phyloP scores from a whole-genome alignment of 1,284 basidiomycete genomes.

The Malassezia equina region DNA sequence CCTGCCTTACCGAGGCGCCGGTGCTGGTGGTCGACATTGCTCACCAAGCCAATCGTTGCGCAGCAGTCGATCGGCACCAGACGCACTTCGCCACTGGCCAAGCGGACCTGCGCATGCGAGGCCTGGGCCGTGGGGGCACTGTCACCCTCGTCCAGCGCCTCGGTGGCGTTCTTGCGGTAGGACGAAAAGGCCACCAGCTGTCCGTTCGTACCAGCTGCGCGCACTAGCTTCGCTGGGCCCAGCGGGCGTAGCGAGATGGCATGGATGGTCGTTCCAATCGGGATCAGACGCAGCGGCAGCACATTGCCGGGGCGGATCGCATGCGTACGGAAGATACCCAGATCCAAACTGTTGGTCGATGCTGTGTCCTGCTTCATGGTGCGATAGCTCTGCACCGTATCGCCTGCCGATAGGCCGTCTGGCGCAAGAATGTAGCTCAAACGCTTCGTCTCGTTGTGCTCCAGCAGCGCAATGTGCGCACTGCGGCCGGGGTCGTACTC shows the following conservation, averaged over 20 bases:
- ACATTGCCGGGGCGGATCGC: conserved; percentile 88
- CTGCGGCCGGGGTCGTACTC: conserved; percentile 93
- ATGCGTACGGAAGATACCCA: conserved; percentile 74
- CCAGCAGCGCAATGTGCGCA: conserved; percentile 82
- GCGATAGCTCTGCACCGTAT: conserved; percentile 77
- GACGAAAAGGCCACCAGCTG: conserved; percentile 54
- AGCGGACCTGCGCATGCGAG: conserved; percentile 66
- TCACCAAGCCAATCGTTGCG: conserved; percentile 83
- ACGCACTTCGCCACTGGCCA: conserved; percentile 87
- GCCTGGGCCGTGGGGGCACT: background rate
- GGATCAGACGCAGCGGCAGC: conserved; percentile 79
- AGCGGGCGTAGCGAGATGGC: conserved; percentile 66
- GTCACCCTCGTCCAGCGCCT: conserved; percentile 50
- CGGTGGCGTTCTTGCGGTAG: conserved; percentile 10
- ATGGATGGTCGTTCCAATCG: conserved; percentile 82
- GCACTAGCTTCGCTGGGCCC: conserved; percentile 71
- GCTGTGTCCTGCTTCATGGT: conserved; percentile 10
- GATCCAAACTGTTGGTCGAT: conserved; percentile 55
- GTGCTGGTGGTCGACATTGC: conserved; percentile 82
- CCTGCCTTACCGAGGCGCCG: conserved; percentile 83
- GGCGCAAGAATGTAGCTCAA: conserved; percentile 79
- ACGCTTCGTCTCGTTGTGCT: conserved; percentile 55
- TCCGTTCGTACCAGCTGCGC: conserved; percentile 77
- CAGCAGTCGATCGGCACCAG: conserved; percentile 70
- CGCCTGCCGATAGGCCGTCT: conserved; percentile 76